phyloP scores from a whole-genome alignment of 257 asterid species.

The Phtheirospermum japonicum region DNA sequence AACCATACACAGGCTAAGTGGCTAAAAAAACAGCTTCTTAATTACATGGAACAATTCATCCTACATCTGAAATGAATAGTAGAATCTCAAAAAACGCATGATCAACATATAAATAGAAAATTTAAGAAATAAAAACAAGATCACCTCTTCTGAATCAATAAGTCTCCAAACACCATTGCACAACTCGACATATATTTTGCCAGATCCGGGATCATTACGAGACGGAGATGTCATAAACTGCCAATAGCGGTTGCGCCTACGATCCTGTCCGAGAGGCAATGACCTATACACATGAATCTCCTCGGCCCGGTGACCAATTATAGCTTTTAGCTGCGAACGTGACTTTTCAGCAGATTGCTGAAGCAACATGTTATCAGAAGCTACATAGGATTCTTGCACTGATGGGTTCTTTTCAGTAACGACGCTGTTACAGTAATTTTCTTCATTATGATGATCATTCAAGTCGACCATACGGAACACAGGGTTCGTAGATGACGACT shows the following conservation, averaged over 20 bases:
- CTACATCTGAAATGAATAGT: not conserved
- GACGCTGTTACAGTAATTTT: constrained; percentile 29
- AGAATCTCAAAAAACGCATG: not conserved
- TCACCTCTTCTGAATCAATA: constrained; percentile 78
- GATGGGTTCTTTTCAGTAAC: constrained; percentile 41
- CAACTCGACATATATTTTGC: constrained; percentile 76
- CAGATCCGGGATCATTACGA: constrained; percentile 75
- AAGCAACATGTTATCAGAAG: constrained; percentile 43
- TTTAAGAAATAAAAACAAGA: not conserved
- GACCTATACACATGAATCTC: constrained; percentile 76
- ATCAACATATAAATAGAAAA: not conserved
- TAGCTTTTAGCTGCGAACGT: constrained; percentile 63
- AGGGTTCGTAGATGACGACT: constrained; percentile 31
- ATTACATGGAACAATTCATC: constrained; percentile 1
- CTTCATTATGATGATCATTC: constrained; percentile 43
- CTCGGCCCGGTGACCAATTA: constrained; percentile 68
- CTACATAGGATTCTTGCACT: constrained; percentile 39
- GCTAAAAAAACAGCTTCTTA: not conserved
- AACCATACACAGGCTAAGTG: not conserved
- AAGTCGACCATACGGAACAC: constrained; percentile 40
- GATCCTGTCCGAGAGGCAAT: constrained; percentile 87
- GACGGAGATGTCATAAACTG: constrained; percentile 70
- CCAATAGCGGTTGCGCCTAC: constrained; percentile 86
- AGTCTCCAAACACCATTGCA: constrained; percentile 64
- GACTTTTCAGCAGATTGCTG: constrained; percentile 77